Evolutionary conservation across 2,329 filamentous ascomycete genomes (phyloP).

Genomic region (Phialophora expanda): DNA sequence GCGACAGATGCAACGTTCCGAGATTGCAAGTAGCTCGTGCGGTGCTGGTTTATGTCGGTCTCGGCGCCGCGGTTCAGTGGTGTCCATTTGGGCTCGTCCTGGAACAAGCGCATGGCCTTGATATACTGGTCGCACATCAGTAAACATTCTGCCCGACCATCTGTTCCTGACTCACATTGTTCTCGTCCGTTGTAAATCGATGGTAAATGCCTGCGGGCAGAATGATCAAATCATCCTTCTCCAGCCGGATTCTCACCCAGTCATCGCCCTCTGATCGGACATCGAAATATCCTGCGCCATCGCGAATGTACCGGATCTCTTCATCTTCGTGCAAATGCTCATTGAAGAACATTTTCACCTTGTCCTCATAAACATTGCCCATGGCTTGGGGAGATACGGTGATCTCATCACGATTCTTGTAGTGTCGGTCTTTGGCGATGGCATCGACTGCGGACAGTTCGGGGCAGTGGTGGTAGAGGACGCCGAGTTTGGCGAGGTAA

Average conservation of each 20-base stretch:
- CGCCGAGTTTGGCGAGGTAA: slow-evolving; percentile 75
- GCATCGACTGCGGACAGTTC: slow-evolving; percentile 70
- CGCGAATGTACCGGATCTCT: slow-evolving; percentile 93
- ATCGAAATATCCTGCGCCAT: slow-evolving; percentile 90
- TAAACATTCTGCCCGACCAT: neutral
- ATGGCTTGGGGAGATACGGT: slow-evolving; percentile 84
- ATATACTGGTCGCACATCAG: slow-evolving; percentile 69
- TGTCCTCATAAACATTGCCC: slow-evolving; percentile 86
- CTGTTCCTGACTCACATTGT: slow-evolving; percentile 70
- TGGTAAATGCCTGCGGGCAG: slow-evolving; percentile 96
- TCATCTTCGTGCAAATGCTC: slow-evolving; percentile 98
- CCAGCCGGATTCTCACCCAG: slow-evolving; percentile 85
- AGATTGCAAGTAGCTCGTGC: slow-evolving; percentile 73
- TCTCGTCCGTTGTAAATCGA: slow-evolving; percentile 90
- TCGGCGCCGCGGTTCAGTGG: slow-evolving; percentile 80
- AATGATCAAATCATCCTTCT: slow-evolving; percentile 89
- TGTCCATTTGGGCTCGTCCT: slow-evolving; percentile 98
- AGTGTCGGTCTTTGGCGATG: slow-evolving; percentile 75
- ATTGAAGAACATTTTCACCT: slow-evolving; percentile 90
- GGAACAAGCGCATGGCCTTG: slow-evolving; percentile 94
- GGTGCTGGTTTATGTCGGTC: slow-evolving; percentile 77
- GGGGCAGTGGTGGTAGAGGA: slow-evolving; percentile 75
- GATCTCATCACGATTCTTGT: slow-evolving; percentile 95
- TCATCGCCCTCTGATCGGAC: slow-evolving; percentile 80
- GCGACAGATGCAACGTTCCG: slow-evolving; percentile 33